These are phyloP conservation scores for Calonectria pseudoturangicola DNA, from an alignment of 2,329 filamentous ascomycete species.

Conservation along the genomic window DNA sequence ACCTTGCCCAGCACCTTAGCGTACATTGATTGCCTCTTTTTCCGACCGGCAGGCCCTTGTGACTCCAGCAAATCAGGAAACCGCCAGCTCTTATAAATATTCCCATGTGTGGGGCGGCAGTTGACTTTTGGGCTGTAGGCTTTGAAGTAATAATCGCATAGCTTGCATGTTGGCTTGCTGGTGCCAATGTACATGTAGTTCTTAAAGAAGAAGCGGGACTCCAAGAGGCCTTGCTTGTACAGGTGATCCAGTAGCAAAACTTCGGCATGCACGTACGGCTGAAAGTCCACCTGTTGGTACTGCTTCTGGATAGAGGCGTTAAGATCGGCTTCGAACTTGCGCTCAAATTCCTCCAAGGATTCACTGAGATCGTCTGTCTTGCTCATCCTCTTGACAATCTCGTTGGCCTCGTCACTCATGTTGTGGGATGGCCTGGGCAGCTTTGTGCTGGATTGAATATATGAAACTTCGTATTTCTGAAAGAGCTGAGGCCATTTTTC, in stretches of 20 bases:
- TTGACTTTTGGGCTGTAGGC: conserved; percentile 43
- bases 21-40: conserved; percentile 31
- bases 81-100: conserved; percentile 59
- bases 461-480: conserved; percentile 50
- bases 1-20: conserved; percentile 34
- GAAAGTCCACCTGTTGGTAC: conserved; percentile 41
- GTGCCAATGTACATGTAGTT: conserved; percentile 58
- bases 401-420: conserved; percentile 36
- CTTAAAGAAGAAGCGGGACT: conserved; percentile 52
- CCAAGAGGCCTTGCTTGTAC: conserved; percentile 40
- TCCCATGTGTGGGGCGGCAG: conserved; percentile 55
- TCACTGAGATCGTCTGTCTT: not conserved
- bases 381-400: conserved; percentile 38
- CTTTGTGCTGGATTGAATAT: conserved; percentile 47
- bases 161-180: conserved; percentile 60
- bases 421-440: conserved; percentile 25
- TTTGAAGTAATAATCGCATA: conserved; percentile 58
- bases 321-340: conserved; percentile 42
- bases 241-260: conserved; percentile 54
- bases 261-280: conserved; percentile 58
- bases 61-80: conserved; percentile 53
- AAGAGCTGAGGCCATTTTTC: conserved; percentile 55
- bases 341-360: conserved; percentile 31
- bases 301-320: conserved; percentile 41
- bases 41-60: conserved; percentile 5